Conservation (phyloP, 768 basidiomycete genomes). For the Agrocybe praecox region DNA sequence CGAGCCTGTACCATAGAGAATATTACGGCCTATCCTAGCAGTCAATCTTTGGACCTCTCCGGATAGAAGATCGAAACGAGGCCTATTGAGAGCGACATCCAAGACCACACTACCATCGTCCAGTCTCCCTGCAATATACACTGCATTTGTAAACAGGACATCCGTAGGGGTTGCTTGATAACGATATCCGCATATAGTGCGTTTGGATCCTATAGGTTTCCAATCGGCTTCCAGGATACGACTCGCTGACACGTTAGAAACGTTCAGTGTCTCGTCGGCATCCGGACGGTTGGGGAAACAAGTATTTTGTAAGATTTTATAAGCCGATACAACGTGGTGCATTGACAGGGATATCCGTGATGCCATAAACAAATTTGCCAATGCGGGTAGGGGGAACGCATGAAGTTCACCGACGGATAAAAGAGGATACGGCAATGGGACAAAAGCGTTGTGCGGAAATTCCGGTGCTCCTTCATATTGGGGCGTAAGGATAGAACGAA, state of each 20-base stretch:
- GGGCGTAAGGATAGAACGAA: conserved; percentile 29
- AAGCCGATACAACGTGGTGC: conserved; percentile 31
- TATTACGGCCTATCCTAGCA: conserved; percentile 5
- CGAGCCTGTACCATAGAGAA: neutral
- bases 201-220: conserved; percentile 31
- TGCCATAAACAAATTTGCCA: conserved; percentile 23
- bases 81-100: conserved; percentile 36
- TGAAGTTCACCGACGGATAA: conserved; percentile 36
- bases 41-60: conserved; percentile 26
- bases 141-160: conserved; percentile 34
- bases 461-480: conserved; percentile 19
- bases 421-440: conserved; percentile 42
- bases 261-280: conserved; percentile 35
- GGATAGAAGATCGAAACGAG: conserved; percentile 28
- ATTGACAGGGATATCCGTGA: conserved; percentile 23
- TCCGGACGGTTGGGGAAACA: conserved; percentile 34
- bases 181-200: conserved; percentile 40
- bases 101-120: conserved; percentile 40
- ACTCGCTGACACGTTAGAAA: conserved; percentile 44
- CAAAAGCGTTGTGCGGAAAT: conserved; percentile 41
- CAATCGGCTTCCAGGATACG: conserved; percentile 43
- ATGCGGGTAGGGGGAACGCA: conserved; percentile 26
- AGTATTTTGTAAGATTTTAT: conserved; percentile 24
- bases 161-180: conserved; percentile 39
- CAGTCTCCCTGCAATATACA: conserved; percentile 41